Base-by-base conservation (phyloP, 805 yeast genomes). In the Candida jianshihensis region DNA sequence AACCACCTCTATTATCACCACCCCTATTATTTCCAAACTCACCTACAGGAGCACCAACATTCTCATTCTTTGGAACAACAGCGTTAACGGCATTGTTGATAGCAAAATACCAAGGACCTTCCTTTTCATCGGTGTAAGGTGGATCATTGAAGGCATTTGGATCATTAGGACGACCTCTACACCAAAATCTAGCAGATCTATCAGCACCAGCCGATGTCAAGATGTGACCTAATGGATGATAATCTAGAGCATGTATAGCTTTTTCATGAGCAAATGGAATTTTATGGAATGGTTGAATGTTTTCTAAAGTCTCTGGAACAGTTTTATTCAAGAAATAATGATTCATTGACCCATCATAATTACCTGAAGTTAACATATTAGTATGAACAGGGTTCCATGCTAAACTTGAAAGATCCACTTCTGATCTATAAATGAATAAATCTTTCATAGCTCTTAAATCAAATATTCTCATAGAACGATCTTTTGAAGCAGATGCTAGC, bases 211-310 rank as follows among this genome's bases (percentile, higher is more conserved):
- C 97, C 7, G 96, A 78, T 37, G 94, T 79, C 25, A 92, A 64
- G 34, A 90, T 64, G 60, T 92, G 97, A 4, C 99, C 99, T 49
- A 84, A 65, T 3, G 97, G 97, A 59, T 89, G 97, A 55, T 88
- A 92, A 41, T 89, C 90, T 38, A 92, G 59, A 4, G 95, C 77
- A 59, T 90, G 88, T 35, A 92, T 77, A 4, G 95, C 94, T 63
- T 85, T 84, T 51, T 88, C 96, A 57, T 92, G 99, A 0, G 97
- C 98, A 59, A 74, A 80, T 3, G 97, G 96, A 25, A 92, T 83
- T 14, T 57, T 51, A 42, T 81, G 89, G 26, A 62, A 63, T 9
- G 79, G 70, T 14, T 54, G 55, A 7, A 56, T 39, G 51, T 52
- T 71, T 63, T 63, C 67, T 15, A 56, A 18, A 11, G 57, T n/a